Evolutionary conservation across 1,284 basidiomycete species (phyloP), one percentile per base, ranked within the genome.

Genomic region (Boletus mariae): DNA sequence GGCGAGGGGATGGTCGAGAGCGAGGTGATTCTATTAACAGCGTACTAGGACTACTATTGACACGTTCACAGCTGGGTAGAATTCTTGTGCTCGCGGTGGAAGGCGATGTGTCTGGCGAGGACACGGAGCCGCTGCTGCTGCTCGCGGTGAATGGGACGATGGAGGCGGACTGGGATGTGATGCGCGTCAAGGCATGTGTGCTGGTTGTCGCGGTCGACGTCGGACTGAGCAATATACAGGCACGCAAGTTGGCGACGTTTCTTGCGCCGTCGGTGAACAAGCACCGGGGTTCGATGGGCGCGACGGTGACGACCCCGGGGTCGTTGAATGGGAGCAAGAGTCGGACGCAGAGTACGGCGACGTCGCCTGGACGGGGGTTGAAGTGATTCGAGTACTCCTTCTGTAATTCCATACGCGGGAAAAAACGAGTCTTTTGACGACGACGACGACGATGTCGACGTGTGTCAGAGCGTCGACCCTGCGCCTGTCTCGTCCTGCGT

Each of bases 71-170:
- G 86, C 71, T 88, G 31, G 88, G 88, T 15, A 78, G 82, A 40
- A 79, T 90, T 32, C 71, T 87, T 11, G 85, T 90, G 8, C 62
- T 87, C 8, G 80, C 85, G 3, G 73, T 90, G 11, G 80, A 80
- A 12, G 75, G 80, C 3, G 59, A 44, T 17, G 57, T 53, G 31
- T 53, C 59, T 17, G 67, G 62, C 12, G 46, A 61, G 9, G 44
- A 40, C 0, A 23, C 64, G 47, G 76, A 78, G 46, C 83, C 84
- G 8, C 57, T 87, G 49, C 75, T 90, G 77, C 71, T 90, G 49
- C 75, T 90, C 43, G 85, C 82, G 4, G 68, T 90, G 57, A 88
- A 86, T 59, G 76, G 83, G 32, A 78, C 80, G 20, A 67, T 79
- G 37, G 71, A 68, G 44, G 77, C 83, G 5, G 77, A 81, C 15